Evolutionary conservation across 169 alveolate species (phyloP), one percentile per base, ranked within the genome.

Genomic region (Plasmodium yoelii): DNA sequence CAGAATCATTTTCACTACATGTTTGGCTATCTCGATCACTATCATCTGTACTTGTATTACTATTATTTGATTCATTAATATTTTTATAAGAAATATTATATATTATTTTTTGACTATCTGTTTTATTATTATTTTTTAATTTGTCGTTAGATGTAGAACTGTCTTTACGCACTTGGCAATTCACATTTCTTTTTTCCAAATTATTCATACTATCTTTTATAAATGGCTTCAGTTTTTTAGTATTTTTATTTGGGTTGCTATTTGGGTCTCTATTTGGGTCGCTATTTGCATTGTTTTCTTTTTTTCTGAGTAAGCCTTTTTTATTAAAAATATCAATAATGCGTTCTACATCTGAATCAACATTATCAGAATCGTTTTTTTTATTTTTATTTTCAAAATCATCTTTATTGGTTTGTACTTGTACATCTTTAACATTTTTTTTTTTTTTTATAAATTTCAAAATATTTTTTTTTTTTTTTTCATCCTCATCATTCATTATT

Each of bases 341-440:
- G 0, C 28, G 67, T 24, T 61, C 77, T 26, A 77, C 28, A 51
- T 77, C 75, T 24, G 73, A 63, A 34, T 77, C 88, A 34, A 0
- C 42, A 34, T 34, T 34, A 4, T 34, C 42, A 1, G 51, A 12
- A 34, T 3, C 28, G 15, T 57, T 19, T 22, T 5, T 9, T 1
- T 67, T 44, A 47, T 19, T 12, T 19, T 6, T 1, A 13, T 49
- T 22, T 56, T 49, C 34, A 10, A 61, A 47, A n/a, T 77, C 88
- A 7, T 47, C 88, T 1, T 64, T 55, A 13, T 77, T 64, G 5
- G 88, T 77, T 64, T 77, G 88, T 15, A 77, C 88, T 44, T 77
- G 77, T 0, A 65, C 88, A 77, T 77, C 88, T 34, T 77, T 77
- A 9, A 18, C 7, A 2, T 5, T 22, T 22, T 53, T 65, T 77